Percentiles rank a stretch among this genome's conserved stretches.
These are phyloP conservation scores for Suhomyces chickasaworum DNA, from an alignment of 1,139 yeast species.

Conservation along the genomic window DNA sequence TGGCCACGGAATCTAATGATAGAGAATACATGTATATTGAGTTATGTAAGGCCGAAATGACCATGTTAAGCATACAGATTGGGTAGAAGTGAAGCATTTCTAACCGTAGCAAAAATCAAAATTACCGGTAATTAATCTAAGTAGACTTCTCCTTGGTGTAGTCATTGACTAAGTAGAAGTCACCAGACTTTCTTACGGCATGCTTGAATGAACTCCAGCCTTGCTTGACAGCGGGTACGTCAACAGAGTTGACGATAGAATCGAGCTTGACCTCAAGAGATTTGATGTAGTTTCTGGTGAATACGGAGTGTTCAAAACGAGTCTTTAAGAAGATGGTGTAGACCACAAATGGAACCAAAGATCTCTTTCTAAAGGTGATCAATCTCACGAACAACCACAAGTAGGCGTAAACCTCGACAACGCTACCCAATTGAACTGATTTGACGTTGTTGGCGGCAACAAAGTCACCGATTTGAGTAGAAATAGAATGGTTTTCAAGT, in stretches of 20 bases:
- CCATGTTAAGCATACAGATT: background rate
- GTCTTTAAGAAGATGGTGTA: slow-evolving; percentile 72
- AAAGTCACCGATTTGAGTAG: slow-evolving; percentile 51
- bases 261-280: slow-evolving; percentile 73
- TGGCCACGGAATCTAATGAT: background rate
- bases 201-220: slow-evolving; percentile 63
- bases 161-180: slow-evolving; percentile 38
- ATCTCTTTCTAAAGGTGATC: slow-evolving; percentile 62
- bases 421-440: slow-evolving; percentile 72
- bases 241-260: slow-evolving; percentile 53
- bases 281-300: slow-evolving; percentile 72
- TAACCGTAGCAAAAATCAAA: too few species aligned
- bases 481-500: slow-evolving; percentile 41
- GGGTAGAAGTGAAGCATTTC: background rate
- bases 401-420: slow-evolving; percentile 63
- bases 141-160: slow-evolving; percentile 30
- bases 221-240: slow-evolving; percentile 62
- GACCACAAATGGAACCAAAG: slow-evolving; percentile 59
- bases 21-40: background rate
- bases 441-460: slow-evolving; percentile 65
- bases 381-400: slow-evolving; percentile 54
- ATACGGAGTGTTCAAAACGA: slow-evolving; percentile 74
- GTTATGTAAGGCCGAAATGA: background rate
- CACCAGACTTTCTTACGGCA: slow-evolving; percentile 39
- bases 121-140: background rate